Evolutionary conservation across 2,329 filamentous ascomycete species (phyloP), one percentile per base, ranked within the genome.

Genomic region (Sclerotinia trifoliorum): DNA sequence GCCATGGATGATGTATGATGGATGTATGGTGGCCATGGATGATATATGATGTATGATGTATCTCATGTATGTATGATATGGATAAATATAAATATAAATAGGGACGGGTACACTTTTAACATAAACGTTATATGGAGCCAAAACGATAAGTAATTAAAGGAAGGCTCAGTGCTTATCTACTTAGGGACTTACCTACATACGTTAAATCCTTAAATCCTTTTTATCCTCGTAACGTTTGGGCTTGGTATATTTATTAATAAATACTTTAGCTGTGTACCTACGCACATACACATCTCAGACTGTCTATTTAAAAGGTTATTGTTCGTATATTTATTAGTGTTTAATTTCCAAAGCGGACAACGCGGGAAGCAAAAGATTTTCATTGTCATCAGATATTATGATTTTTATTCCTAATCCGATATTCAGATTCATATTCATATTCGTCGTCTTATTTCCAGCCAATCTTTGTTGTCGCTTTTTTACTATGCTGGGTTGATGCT

Each of bases 61-160:
- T 39, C 1, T 48, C 32, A 21, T 7, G 15, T 48, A 26, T n/a
- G 21, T 46, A 29, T n/a, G 10, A 32, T 4, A 19, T n/a, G 42
- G 46, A 49, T 7, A 56, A n/a, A n/a, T n/a, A n/a, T n/a, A n/a
- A n/a, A n/a, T n/a, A n/a, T n/a, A n/a, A 11, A 19, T 39, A 56
- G 29, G 17, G 11, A 39, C 11, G 11, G 11, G 39, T 21, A 55
- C 29, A n/a, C 29, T 35, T 21, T 55, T 42, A 55, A 55, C 52
- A 55, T 7, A 56, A 48, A 57, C 55, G 32, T 57, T 57, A 57
- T 57, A 57, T 57, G 55, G 55, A 57, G 55, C 35, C 21, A 17
- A 57, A 57, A 19, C 55, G 32, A 57, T 35, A 48, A 48, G 17
- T 48, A 60, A 60, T 60, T 46, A 60, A 60, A 60, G 44, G 39